phyloP scores from a whole-genome alignment of 805 yeast species.

The Clavispora vitiphila region DNA sequence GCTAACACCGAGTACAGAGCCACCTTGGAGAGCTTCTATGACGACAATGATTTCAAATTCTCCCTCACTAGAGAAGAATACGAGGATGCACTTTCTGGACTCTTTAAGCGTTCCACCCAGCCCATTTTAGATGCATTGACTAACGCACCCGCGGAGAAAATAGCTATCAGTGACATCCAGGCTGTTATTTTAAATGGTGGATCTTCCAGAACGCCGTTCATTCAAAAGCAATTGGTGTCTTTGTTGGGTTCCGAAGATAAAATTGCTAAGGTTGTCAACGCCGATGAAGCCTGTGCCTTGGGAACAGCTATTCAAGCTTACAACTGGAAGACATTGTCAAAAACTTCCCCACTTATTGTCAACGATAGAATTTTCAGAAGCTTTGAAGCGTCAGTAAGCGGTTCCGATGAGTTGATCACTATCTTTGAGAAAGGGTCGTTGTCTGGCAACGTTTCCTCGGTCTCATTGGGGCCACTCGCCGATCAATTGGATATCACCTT shows the following conservation, averaged over 20 bases:
- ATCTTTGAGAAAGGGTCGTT: slow-evolving; percentile 47
- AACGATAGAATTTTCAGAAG: slow-evolving; percentile 51
- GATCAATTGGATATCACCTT: slow-evolving; percentile 26
- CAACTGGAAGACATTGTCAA: slow-evolving; percentile 53
- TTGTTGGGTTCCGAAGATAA: slow-evolving; percentile 51
- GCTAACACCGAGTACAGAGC: slow-evolving; percentile 81
- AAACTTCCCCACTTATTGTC: slow-evolving; percentile 51
- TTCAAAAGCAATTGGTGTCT: slow-evolving; percentile 55
- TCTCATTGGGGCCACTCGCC: slow-evolving; percentile 33
- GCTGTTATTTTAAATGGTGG: slow-evolving; percentile 89
- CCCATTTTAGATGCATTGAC: slow-evolving; percentile 55
- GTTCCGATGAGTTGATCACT: slow-evolving; percentile 14
- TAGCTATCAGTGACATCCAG: slow-evolving; percentile 32
- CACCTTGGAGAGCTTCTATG: slow-evolving; percentile 66
- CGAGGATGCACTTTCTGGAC: slow-evolving; percentile 50
- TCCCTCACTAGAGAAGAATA: slow-evolving; percentile 74
- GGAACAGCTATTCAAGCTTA: slow-evolving; percentile 89
- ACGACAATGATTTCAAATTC: slow-evolving; percentile 71
- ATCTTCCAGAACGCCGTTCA: slow-evolving; percentile 82
- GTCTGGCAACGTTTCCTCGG: slow-evolving; percentile 26
- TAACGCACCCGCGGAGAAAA: slow-evolving; percentile 22
- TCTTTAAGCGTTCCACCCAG: slow-evolving; percentile 40
- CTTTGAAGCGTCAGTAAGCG: slow-evolving; percentile 37
- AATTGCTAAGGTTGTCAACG: slow-evolving; percentile 80
- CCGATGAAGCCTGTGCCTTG: slow-evolving; percentile 90